Percentiles rank a stretch among this genome's conserved stretches.
phyloP scores from a whole-genome alignment of 768 basidiomycete genomes.

The Mycena latifolia region DNA sequence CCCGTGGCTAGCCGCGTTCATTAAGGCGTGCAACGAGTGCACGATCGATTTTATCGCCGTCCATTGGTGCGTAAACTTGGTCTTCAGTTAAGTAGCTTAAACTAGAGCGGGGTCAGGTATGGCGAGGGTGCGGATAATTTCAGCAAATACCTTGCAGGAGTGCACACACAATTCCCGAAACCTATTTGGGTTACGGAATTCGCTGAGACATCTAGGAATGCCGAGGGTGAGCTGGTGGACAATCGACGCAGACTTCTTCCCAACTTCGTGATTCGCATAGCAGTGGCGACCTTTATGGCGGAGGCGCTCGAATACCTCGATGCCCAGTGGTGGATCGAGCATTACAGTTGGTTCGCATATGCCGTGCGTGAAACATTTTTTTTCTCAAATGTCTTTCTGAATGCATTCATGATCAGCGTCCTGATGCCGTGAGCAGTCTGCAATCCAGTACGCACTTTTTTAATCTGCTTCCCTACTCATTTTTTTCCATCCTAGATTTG shows the following conservation, averaged over 20 bases:
- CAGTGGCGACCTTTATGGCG: conserved; percentile 15
- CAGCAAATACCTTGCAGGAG: conserved; percentile 47
- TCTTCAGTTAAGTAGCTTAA: not conserved
- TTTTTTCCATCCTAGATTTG: conserved; percentile 12
- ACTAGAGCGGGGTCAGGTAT: conserved; percentile 37
- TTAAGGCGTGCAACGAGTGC: conserved; percentile 35
- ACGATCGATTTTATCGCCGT: conserved; percentile 38
- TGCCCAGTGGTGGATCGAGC: conserved; percentile 21
- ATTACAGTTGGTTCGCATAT: conserved; percentile 30
- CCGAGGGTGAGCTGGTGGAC: conserved; percentile 11
- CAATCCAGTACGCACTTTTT: conserved; percentile 22
- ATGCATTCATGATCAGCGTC: conserved; percentile 2
- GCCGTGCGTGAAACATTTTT: conserved; percentile 2
- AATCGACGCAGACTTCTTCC: too few relatives aligned
- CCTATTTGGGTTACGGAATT: conserved; percentile 54
- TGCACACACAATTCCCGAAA: conserved; percentile 48
- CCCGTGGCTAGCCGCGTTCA: conserved; percentile 37
- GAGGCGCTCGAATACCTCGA: conserved; percentile 18
- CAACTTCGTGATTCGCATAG: not conserved
- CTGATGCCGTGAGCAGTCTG: conserved; percentile 9
- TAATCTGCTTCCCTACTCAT: too few relatives aligned
- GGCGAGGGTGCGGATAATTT: conserved; percentile 49
- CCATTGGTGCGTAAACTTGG: conserved; percentile 50
- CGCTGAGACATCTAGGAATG: conserved; percentile 29
- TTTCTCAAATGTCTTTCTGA: not conserved